Conservation (phyloP, 1,139 yeast genomes). For the Candida glucosophila region DNA sequence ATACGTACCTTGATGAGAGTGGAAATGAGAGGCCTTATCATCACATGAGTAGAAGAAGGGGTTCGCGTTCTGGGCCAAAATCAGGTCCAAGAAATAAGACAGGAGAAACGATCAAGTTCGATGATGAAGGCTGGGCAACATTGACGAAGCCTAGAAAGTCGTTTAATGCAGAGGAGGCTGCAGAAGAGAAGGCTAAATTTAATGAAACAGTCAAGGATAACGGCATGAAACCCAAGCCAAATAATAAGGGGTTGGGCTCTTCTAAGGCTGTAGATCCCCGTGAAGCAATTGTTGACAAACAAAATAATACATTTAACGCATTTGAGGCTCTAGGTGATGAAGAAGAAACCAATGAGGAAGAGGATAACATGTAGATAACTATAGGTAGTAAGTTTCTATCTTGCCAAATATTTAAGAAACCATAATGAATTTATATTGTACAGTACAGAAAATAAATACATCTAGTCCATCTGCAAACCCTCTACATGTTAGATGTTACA, state of each 20-base stretch:
- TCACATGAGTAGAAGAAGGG: conserved; percentile 51
- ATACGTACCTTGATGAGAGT: conserved; percentile 39
- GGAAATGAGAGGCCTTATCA: conserved; percentile 43
- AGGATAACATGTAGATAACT: conserved; percentile 1
- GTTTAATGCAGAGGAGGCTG: conserved; percentile 40
- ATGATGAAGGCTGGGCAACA: conserved; percentile 80
- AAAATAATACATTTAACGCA: conserved; percentile 61
- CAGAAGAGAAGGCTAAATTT: conserved; percentile 39
- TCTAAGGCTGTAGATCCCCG: conserved; percentile 67
- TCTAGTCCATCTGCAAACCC: too few species aligned
- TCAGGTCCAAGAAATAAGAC: conserved; percentile 53
- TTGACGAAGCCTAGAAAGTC: conserved; percentile 43
- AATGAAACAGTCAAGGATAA: conserved; percentile 36
- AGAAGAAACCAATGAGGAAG: conserved; percentile 38
- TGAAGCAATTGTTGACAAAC: conserved; percentile 62
- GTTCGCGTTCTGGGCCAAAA: conserved; percentile 45
- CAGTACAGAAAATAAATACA: too few species aligned
- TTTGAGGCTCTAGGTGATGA: conserved; percentile 70
- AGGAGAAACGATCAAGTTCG: conserved; percentile 47
- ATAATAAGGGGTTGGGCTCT: conserved; percentile 65
- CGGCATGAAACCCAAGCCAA: conserved; percentile 51
- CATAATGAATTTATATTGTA: too few species aligned
- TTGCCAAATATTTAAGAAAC: too few species aligned
- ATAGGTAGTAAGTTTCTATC: not conserved
- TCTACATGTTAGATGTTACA: too few species aligned